Percentiles rank a stretch among this genome's conserved stretches.
Conservation (phyloP, 1,284 basidiomycete genomes). For the Papiliotrema nemorosa region DNA sequence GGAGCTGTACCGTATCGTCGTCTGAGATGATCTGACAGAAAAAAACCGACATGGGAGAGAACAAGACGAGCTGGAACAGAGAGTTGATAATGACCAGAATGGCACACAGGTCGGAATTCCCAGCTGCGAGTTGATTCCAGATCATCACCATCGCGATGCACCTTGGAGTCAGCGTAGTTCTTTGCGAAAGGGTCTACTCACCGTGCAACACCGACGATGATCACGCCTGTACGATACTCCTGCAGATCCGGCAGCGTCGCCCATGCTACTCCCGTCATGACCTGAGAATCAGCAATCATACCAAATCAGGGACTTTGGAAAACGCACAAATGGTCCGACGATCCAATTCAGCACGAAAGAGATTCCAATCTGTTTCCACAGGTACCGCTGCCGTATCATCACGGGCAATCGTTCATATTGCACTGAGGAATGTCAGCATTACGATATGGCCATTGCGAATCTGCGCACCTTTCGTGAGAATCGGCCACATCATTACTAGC, state of each 20-base stretch:
- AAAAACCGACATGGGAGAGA: constrained; percentile 68
- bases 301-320: background rate
- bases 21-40: constrained; percentile 71
- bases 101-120: constrained; percentile 73
- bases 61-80: constrained; percentile 70
- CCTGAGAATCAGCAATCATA: constrained; percentile 2
- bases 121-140: constrained; percentile 75
- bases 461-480: constrained; percentile 53
- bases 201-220: constrained; percentile 60
- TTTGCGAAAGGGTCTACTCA: constrained; percentile 14
- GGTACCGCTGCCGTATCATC: constrained; percentile 56
- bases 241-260: constrained; percentile 75
- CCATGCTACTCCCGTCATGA: constrained; percentile 83
- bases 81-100: constrained; percentile 59
- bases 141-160: constrained; percentile 75
- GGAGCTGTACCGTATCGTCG: constrained; percentile 53
- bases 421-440: constrained; percentile 31
- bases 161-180: constrained; percentile 3
- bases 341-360: constrained; percentile 79
- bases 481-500: constrained; percentile 89
- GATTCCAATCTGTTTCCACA: constrained; percentile 70
- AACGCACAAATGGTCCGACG: constrained; percentile 60
- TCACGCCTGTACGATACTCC: constrained; percentile 53
- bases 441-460: background rate
- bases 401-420: constrained; percentile 68